A percentile compares a stretch with the other conserved stretches of the same genome.
Evolutionary conservation across 2,329 filamentous ascomycete species (phyloP).

Genomic region (Metarhizium humberi): DNA sequence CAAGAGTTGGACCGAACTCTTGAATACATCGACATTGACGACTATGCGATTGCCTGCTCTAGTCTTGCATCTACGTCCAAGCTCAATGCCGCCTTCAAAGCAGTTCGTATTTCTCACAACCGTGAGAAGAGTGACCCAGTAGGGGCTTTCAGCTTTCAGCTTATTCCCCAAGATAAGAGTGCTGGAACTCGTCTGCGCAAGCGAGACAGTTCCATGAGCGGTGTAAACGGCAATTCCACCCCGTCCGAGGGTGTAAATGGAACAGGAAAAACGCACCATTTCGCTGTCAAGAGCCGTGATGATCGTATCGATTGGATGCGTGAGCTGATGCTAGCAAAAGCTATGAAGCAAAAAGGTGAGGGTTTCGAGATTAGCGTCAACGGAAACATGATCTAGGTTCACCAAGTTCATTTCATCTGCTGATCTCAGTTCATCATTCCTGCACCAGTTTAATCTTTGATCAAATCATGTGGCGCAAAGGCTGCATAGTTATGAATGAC

Average conservation of each 20-base stretch:
- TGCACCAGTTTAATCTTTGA: not conserved
- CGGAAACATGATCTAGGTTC: slow-evolving; percentile 55
- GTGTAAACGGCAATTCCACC: slow-evolving; percentile 19
- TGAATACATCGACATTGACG: slow-evolving; percentile 78
- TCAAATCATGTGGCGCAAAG: not conserved
- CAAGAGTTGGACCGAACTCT: slow-evolving; percentile 46
- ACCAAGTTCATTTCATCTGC: not conserved
- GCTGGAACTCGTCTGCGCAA: slow-evolving; percentile 40
- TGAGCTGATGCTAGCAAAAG: slow-evolving; percentile 85
- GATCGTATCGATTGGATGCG: slow-evolving; percentile 97
- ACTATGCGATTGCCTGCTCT: slow-evolving; percentile 81
- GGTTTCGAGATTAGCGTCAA: slow-evolving; percentile 78
- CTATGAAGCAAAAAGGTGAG: slow-evolving; percentile 72
- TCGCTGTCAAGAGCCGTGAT: slow-evolving; percentile 78
- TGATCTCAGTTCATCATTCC: not conserved
- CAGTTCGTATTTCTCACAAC: slow-evolving; percentile 53
- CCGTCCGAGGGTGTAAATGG: slow-evolving; percentile 43
- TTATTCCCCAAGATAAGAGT: slow-evolving; percentile 60
- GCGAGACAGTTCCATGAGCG: slow-evolving; percentile 36
- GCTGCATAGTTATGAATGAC: not conserved
- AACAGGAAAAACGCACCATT: slow-evolving; percentile 81
- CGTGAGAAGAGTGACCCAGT: slow-evolving; percentile 47
- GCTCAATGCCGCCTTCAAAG: slow-evolving; percentile 79
- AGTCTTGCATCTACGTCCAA: slow-evolving; percentile 67
- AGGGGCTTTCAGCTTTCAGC: slow-evolving; percentile 74